Conservation (phyloP, 768 basidiomycete species). For the Termitomyces sp. region DNA sequence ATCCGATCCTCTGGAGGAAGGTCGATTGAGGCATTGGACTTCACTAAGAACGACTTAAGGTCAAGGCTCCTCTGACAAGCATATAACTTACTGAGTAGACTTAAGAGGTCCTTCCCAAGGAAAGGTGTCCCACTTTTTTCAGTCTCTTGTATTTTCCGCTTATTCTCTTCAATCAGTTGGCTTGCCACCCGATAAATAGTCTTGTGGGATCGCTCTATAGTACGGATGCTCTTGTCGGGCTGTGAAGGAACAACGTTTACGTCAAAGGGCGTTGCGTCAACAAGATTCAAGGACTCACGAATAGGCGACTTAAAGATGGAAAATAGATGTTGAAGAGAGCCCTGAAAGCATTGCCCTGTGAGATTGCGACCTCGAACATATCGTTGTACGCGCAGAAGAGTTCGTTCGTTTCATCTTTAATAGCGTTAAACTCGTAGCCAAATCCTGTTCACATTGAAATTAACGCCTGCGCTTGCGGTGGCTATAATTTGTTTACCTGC, state of each 20-base stretch:
- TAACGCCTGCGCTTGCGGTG: neutral
- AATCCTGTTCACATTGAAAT: constrained; percentile 47
- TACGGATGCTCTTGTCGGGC: constrained; percentile 48
- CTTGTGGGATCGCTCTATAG: constrained; percentile 48
- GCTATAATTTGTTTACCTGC: constrained; percentile 45
- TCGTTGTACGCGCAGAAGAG: constrained; percentile 77
- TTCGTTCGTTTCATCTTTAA: constrained; percentile 73
- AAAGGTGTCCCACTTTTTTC: constrained; percentile 45
- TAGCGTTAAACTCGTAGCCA: constrained; percentile 81
- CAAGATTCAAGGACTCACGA: constrained; percentile 37
- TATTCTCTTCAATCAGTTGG: constrained; percentile 74
- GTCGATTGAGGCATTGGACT: constrained; percentile 73
- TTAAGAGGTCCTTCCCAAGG: constrained; percentile 70
- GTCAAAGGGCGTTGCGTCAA: neutral
- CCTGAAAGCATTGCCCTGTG: constrained; percentile 42
- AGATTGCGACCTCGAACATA: constrained; percentile 73
- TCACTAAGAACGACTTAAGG: constrained; percentile 42
- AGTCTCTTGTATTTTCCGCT: constrained; percentile 59
- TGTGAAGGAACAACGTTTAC: constrained; percentile 16
- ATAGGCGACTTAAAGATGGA: constrained; percentile 46
- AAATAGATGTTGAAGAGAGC: constrained; percentile 50
- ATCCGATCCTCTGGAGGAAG: constrained; percentile 65
- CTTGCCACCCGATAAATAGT: constrained; percentile 70
- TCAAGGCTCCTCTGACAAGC: neutral
- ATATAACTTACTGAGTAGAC: constrained; percentile 56